These are phyloP conservation scores for Picochlorum sp. DNA, from an alignment of 139 green algal genomes.

Conservation along the genomic window DNA sequence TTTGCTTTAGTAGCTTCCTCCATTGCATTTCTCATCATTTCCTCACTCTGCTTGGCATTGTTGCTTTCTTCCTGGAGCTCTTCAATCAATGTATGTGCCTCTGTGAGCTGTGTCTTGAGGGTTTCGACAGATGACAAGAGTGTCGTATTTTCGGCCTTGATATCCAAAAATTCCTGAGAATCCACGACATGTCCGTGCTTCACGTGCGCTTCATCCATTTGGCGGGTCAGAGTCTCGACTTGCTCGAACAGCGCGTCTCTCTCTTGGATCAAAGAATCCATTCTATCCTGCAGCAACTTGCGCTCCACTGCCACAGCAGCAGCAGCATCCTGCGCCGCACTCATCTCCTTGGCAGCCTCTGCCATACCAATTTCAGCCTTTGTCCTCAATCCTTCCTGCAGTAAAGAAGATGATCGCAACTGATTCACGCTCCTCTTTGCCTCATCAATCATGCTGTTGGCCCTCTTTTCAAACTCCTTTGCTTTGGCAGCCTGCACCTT, in stretches of 20 bases:
- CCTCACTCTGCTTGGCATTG: background rate
- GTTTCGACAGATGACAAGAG: background rate
- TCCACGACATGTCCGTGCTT: background rate
- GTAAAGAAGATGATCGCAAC: background rate
- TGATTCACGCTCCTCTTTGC: background rate
- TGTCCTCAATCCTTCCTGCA: constrained; percentile 14
- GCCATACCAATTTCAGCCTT: constrained; percentile 24
- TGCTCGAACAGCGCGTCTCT: background rate
- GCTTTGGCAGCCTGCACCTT: background rate
- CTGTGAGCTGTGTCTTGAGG: background rate
- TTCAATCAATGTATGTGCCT: background rate
- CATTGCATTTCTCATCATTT: background rate
- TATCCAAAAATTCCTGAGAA: background rate
- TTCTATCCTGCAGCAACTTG: constrained; percentile 7
- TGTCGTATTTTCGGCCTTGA: background rate
- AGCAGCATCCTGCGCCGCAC: constrained; percentile 8
- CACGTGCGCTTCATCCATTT: background rate
- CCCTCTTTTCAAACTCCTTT: constrained; percentile 1
- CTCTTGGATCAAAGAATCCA: constrained; percentile 4
- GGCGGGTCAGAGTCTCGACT: background rate
- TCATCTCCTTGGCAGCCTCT: constrained; percentile 11
- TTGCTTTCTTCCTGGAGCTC: background rate
- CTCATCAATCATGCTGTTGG: constrained; percentile 5
- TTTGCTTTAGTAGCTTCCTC: constrained; percentile 9
- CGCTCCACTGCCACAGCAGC: constrained; percentile 5